phyloP scores from a whole-genome alignment of 2,329 filamentous ascomycete genomes.

The Teratosphaeria gauchensis region DNA sequence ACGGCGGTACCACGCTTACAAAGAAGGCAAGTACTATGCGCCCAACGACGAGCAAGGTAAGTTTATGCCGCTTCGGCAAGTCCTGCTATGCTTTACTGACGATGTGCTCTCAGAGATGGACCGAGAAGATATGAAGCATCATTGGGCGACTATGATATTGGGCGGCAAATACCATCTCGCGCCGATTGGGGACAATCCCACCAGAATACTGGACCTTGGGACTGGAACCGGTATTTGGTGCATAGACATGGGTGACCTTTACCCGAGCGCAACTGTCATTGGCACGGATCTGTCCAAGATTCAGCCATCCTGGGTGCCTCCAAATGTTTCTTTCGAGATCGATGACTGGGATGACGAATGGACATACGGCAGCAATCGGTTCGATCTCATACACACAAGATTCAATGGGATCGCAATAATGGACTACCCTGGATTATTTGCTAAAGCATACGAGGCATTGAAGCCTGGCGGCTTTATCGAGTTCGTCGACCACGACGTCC shows the following conservation, averaged over 20 bases:
- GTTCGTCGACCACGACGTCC: conserved; percentile 34
- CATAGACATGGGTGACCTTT: conserved; percentile 40
- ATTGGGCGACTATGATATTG: conserved; percentile 11
- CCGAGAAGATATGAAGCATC: conserved; percentile 23
- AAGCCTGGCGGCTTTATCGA: conserved; percentile 37
- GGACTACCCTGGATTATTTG: conserved; percentile 14
- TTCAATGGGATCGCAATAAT: conserved; percentile 22
- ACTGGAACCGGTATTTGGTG: conserved; percentile 89
- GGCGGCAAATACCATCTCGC: conserved; percentile 31
- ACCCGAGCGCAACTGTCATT: conserved; percentile 13
- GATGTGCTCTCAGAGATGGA: conserved; percentile 12
- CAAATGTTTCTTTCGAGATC: conserved; percentile 22
- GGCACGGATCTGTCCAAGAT: conserved; percentile 19
- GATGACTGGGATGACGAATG: conserved; percentile 26
- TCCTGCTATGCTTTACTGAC: not conserved
- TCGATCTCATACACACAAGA: conserved; percentile 37
- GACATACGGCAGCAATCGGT: conserved; percentile 27
- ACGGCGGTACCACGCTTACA: conserved; percentile 22
- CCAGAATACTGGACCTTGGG: conserved; percentile 49
- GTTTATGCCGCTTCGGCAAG: not conserved
- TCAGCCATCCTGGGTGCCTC: conserved; percentile 20
- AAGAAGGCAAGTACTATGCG: conserved; percentile 22
- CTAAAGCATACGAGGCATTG: conserved; percentile 23
- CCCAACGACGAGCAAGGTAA: conserved; percentile 22
- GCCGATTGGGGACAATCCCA: conserved; percentile 23